These are phyloP conservation scores for Leishmania gerbilli DNA, from an alignment of 208 protist species.

Conservation along the genomic window DNA sequence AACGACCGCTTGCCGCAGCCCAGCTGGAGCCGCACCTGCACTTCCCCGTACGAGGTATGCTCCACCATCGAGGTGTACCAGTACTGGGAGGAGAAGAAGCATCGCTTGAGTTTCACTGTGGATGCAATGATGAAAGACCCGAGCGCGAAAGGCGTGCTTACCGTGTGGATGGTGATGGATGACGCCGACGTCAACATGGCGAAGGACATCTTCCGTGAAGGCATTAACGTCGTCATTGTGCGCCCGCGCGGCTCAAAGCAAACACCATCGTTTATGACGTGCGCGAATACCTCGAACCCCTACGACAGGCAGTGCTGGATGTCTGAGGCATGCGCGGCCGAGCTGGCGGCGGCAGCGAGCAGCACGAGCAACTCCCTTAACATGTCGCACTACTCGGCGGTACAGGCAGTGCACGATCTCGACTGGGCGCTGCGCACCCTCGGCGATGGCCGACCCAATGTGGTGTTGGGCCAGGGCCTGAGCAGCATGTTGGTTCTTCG, in stretches of 20 bases:
- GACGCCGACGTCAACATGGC: constrained; percentile 26
- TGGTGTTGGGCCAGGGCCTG: constrained; percentile 55
- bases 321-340: constrained; percentile 33
- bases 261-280: constrained; percentile 28
- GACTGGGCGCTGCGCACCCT: constrained; percentile 39
- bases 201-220: constrained; percentile 17
- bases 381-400: constrained; percentile 36
- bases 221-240: constrained; percentile 56
- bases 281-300: constrained; percentile 11
- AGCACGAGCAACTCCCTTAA: constrained; percentile 7
- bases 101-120: constrained; percentile 36
- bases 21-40: constrained; percentile 36
- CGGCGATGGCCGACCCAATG: constrained; percentile 34
- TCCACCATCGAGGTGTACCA: constrained; percentile 42
- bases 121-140: constrained; percentile 18
- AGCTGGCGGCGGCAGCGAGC: constrained; percentile 18
- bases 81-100: constrained; percentile 33
- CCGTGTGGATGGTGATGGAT: constrained; percentile 61
- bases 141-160: constrained; percentile 18
- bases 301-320: constrained; percentile 37
- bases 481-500: constrained; percentile 43
- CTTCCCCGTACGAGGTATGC: constrained; percentile 29
- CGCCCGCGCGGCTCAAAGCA: constrained; percentile 42
- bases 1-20: constrained; percentile 35
- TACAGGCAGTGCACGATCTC: constrained; percentile 48